Base-by-base conservation (phyloP, 2,329 filamentous ascomycete genomes). In the Chalara sp. region DNA sequence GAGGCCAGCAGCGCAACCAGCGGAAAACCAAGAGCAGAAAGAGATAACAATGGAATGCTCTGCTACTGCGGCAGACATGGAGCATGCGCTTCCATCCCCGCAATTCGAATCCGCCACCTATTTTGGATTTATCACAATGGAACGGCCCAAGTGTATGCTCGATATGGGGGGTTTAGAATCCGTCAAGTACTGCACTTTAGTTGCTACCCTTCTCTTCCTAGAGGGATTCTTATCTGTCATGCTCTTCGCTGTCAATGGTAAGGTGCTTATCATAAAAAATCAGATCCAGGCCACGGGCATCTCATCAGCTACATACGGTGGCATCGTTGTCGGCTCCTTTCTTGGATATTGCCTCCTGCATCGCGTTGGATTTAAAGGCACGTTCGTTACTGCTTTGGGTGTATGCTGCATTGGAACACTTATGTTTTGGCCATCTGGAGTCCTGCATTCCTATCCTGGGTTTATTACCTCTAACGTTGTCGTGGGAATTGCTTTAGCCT, bases 181-280 rank as follows among this genome's bases (percentile, higher is more conserved):
- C 0, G 68, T 86, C 55, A 84, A 81, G 54, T 87, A 87, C 56
- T 82, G 86, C 60, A 75, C 79, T 13, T 74, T 89, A 57, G 87
- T 93, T 29, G 86, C 86, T 1, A 76, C 90, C 5, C 72, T 95
- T 0, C 93, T 95, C 68, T 81, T 95, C 55, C 71, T 95, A 5
- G 92, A 88, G 88, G 89, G 89, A 0, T 84, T 95, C 50, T 89
- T 88, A 0, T 95, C 95, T 59, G 89, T 89, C 1, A 75, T 95
- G 3, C 73, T 95, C 5, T 88, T 91, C 61, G 85, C 84, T 0
- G 76, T 95, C 32, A 95, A 95, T 64, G 77, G 76, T 29, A 83
- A 80, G 12, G 81, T 88, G 47, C 81, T 84, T 40, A 62, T 69
- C 11, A 77, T 87, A 7, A 77, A 81, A n/a, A 59, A 75, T 32